Percentiles rank a stretch among this genome's conserved stretches.
Evolutionary conservation across 2,329 filamentous ascomycete species (phyloP).

Genomic region (Monilinia fructicola): DNA sequence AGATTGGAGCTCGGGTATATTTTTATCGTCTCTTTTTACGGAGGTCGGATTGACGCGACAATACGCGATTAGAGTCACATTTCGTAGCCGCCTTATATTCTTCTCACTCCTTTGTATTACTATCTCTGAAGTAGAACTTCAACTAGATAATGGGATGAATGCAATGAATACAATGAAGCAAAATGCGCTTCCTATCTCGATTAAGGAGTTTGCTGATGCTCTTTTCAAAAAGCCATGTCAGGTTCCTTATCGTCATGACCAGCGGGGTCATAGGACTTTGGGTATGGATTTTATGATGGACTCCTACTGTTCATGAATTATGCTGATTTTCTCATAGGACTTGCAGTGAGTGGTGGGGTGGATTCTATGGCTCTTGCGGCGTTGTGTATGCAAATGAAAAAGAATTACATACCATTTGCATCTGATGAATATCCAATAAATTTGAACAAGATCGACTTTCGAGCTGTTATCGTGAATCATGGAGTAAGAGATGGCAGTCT

Average conservation of each 20-base stretch:
- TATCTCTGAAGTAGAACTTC: neutral
- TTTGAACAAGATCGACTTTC: slow-evolving; percentile 39
- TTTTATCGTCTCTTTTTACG: slow-evolving; percentile 15
- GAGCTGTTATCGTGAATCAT: slow-evolving; percentile 58
- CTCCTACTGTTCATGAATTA: neutral
- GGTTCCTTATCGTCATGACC: slow-evolving; percentile 14
- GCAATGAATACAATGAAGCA: slow-evolving; percentile 20
- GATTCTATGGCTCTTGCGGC: slow-evolving; percentile 96
- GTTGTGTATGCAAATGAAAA: slow-evolving; percentile 57
- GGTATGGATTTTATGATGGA: slow-evolving; percentile 9
- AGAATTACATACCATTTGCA: slow-evolving; percentile 13
- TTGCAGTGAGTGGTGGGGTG: slow-evolving; percentile 88
- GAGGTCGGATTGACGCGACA: neutral
- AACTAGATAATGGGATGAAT: slow-evolving; percentile 15
- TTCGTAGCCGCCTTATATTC: neutral
- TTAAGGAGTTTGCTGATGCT: slow-evolving; percentile 29
- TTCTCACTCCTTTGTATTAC: neutral
- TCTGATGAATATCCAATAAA: slow-evolving; percentile 1
- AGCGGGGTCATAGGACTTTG: neutral
- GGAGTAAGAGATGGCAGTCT: slow-evolving; percentile 52
- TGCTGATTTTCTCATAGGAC: slow-evolving; percentile 46
- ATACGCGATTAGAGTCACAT: neutral
- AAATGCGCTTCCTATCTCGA: slow-evolving; percentile 25
- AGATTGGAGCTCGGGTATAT: slow-evolving; percentile 22
- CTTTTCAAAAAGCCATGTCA: slow-evolving; percentile 26